A percentile compares a stretch with the other conserved stretches of the same genome.
Evolutionary conservation across 805 yeast species (phyloP).

Genomic region (Torulaspora microellipsoides): DNA sequence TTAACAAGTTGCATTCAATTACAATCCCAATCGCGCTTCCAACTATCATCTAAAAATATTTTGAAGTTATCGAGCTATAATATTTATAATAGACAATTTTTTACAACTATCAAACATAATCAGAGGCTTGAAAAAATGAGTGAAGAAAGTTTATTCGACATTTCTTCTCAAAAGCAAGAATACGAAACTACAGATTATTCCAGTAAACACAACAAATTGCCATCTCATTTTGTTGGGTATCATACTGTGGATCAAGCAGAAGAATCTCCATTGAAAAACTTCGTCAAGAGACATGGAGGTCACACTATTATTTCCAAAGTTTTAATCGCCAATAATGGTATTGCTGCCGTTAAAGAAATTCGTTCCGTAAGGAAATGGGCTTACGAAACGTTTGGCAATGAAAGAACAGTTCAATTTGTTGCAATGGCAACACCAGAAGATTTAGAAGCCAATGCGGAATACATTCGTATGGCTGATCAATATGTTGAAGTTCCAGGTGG

Average conservation of each 20-base stretch:
- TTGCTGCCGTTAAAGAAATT: slow-evolving; percentile 98
- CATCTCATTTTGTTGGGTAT: slow-evolving; percentile 76
- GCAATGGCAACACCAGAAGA: slow-evolving; percentile 99
- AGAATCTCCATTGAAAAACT: slow-evolving; percentile 73
- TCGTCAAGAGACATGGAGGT: slow-evolving; percentile 81
- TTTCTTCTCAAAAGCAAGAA: slow-evolving; percentile 27
- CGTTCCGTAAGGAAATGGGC: slow-evolving; percentile 98
- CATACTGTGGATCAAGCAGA: slow-evolving; percentile 75
- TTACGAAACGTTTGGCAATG: slow-evolving; percentile 97
- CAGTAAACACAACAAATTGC: slow-evolving; percentile 41
- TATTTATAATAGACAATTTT: neutral
- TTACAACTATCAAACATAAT: neutral
- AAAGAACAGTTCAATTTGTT: slow-evolving; percentile 86
- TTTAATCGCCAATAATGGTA: slow-evolving; percentile 96
- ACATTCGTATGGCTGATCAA: slow-evolving; percentile 98
- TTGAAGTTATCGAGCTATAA: too few species aligned
- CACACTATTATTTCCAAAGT: slow-evolving; percentile 90
- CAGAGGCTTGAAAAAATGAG: slow-evolving; percentile 30
- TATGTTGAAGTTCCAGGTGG: slow-evolving; percentile 99
- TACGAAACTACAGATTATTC: slow-evolving; percentile 26
- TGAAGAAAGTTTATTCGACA: slow-evolving; percentile 40
- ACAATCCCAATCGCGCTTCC: neutral
- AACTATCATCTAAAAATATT: too few species aligned
- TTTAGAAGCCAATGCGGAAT: slow-evolving; percentile 92
- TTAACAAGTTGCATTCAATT: slow-evolving; percentile 6